Evolutionary conservation across 208 protist species (phyloP).

Genomic region (Leishmania gerbilli): DNA sequence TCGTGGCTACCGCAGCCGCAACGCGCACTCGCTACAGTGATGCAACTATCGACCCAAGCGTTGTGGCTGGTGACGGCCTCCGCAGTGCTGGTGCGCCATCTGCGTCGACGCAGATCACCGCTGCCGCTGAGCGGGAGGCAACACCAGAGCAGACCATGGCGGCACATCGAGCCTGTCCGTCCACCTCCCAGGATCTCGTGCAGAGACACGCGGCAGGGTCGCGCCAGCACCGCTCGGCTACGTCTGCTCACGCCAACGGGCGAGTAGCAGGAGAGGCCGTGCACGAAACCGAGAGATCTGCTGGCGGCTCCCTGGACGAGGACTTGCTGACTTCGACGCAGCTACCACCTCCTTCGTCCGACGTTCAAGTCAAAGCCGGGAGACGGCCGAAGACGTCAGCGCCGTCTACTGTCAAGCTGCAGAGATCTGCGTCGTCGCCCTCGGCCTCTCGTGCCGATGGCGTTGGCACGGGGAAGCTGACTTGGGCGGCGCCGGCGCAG

Average conservation of each 20-base stretch:
- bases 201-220: neutral
- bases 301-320: constrained; percentile 2
- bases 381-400: neutral
- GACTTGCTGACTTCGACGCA: constrained; percentile 19
- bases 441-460: neutral
- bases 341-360: neutral
- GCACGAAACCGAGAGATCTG: neutral
- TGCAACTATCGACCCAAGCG: neutral
- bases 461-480: neutral
- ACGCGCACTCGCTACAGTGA: neutral
- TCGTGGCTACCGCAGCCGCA: neutral
- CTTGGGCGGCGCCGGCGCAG: neutral
- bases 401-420: constrained; percentile 8
- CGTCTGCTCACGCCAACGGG: neutral
- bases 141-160: constrained; percentile 15
- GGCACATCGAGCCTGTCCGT: neutral
- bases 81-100: too few relatives aligned
- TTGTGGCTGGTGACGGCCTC: neutral
- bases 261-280: neutral
- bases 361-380: neutral
- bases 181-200: neutral
- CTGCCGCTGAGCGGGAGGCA: constrained; percentile 8
- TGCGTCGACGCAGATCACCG: neutral
- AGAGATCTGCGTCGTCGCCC: neutral
- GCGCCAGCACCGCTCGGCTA: neutral